These are phyloP conservation scores for Yarrowia phangngaensis DNA, from an alignment of 805 yeast species.

Conservation along the genomic window DNA sequence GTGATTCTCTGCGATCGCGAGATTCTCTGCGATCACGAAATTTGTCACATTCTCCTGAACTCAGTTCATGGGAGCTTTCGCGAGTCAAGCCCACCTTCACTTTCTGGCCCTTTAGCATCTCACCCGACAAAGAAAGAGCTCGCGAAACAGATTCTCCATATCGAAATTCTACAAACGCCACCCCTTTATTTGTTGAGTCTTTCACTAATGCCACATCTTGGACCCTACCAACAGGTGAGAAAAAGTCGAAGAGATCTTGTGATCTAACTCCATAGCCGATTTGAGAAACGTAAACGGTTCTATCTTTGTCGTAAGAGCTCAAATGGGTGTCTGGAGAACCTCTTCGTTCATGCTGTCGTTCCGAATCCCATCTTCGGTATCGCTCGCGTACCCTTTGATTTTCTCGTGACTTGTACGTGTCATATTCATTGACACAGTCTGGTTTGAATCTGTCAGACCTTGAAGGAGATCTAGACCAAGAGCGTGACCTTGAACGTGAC, in stretches of 20 bases:
- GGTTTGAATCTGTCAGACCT: slow-evolving; percentile 8
- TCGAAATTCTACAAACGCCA: slow-evolving; percentile 40
- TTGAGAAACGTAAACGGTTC: slow-evolving; percentile 41
- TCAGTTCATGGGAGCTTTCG: slow-evolving; percentile 38
- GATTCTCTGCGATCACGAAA: too few species aligned
- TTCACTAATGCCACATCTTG: slow-evolving; percentile 40
- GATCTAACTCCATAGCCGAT: slow-evolving; percentile 38
- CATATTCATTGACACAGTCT: slow-evolving; percentile 16
- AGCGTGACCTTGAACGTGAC: not conserved
- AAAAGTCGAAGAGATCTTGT: slow-evolving; percentile 37
- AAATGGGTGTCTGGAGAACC: slow-evolving; percentile 3
- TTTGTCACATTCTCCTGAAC: too few species aligned
- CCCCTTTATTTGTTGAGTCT: slow-evolving; percentile 39
- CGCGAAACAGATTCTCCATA: slow-evolving; percentile 35
- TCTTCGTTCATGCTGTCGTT: slow-evolving; percentile 20
- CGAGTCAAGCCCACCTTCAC: slow-evolving; percentile 39
- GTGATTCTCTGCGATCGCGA: too few species aligned
- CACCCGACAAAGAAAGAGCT: slow-evolving; percentile 39
- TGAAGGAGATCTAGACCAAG: not conserved
- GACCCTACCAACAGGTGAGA: slow-evolving; percentile 39
- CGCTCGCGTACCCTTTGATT: slow-evolving; percentile 9
- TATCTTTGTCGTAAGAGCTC: slow-evolving; percentile 4
- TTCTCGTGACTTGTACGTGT: slow-evolving; percentile 14
- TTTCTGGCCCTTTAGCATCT: slow-evolving; percentile 39
- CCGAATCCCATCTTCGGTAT: slow-evolving; percentile 25